Conservation (phyloP, 148 eudicot genomes). For the Rhododendron kiyosumense region DNA sequence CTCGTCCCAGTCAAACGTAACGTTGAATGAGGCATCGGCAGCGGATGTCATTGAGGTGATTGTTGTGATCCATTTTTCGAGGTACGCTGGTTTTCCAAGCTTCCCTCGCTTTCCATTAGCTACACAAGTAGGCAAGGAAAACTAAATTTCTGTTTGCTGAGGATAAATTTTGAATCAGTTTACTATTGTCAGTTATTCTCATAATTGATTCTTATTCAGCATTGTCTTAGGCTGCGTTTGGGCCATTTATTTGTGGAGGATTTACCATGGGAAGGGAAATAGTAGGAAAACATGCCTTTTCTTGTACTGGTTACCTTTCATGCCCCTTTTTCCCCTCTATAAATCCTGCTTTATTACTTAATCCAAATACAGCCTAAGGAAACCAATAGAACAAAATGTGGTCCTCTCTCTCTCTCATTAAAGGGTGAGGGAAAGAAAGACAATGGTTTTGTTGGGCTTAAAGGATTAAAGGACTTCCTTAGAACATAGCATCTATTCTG, state of each 20-base stretch:
- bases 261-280: background rate
- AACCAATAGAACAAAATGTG: background rate
- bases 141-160: background rate
- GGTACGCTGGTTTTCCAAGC: slow-evolving; percentile 47
- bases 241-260: background rate
- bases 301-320: background rate
- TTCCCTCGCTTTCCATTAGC: slow-evolving; percentile 45
- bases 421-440: background rate
- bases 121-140: slow-evolving; percentile 16
- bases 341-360: background rate
- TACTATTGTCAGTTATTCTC: background rate
- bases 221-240: background rate
- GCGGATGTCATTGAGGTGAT: slow-evolving; percentile 36
- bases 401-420: too few relatives aligned
- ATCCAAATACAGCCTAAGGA: background rate
- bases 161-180: background rate
- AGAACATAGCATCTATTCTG: background rate
- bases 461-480: background rate
- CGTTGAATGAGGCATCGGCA: slow-evolving; percentile 41
- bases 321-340: background rate
- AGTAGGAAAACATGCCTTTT: background rate
- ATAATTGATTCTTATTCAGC: background rate
- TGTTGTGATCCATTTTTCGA: slow-evolving; percentile 59
- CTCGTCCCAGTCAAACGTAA: slow-evolving; percentile 77
- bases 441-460: background rate